phyloP scores from a whole-genome alignment of 202 grass and related monocot species.

The Digitaria exilis region DNA sequence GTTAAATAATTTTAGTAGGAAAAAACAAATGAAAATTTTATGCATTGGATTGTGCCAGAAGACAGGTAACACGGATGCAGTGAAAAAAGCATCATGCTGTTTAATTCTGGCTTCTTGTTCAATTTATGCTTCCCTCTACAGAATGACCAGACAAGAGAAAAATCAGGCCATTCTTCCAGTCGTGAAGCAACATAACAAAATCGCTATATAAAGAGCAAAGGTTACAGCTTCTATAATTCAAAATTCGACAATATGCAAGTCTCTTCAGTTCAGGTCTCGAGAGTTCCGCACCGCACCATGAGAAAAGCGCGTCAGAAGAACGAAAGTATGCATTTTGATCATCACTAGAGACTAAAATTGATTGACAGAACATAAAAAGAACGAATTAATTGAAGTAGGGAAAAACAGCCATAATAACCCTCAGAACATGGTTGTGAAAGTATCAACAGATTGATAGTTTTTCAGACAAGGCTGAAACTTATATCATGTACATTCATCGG shows the following conservation, averaged over 20 bases:
- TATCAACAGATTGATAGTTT: constrained; percentile 46
- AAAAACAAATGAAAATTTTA: no score
- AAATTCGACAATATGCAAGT: not conserved
- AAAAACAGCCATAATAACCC: not conserved
- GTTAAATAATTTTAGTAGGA: no score
- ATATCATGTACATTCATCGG: constrained; percentile 43
- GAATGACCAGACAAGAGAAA: constrained; percentile 29
- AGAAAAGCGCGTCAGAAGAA: constrained; percentile 52
- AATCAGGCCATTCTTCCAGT: constrained; percentile 50
- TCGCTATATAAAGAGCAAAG: no score
- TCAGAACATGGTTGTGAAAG: constrained; percentile 34
- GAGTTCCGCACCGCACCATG: constrained; percentile 42
- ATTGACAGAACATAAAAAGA: no score
- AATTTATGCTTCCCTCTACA: constrained; percentile 64
- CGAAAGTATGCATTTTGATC: constrained; percentile 55
- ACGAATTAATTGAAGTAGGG: not conserved
- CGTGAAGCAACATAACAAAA: constrained; percentile 34
- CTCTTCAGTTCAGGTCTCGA: constrained; percentile 63
- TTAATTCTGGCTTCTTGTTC: constrained; percentile 54
- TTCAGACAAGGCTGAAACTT: constrained; percentile 75
- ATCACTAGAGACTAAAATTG: constrained; percentile 26
- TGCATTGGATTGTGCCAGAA: constrained; percentile 46
- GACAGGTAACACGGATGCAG: constrained; percentile 60
- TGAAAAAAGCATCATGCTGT: constrained; percentile 43
- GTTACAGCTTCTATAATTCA: no score